These are phyloP conservation scores for Podila clonocystis DNA, from an alignment of 192 early-diverging fungal genomes.

Conservation along the genomic window DNA sequence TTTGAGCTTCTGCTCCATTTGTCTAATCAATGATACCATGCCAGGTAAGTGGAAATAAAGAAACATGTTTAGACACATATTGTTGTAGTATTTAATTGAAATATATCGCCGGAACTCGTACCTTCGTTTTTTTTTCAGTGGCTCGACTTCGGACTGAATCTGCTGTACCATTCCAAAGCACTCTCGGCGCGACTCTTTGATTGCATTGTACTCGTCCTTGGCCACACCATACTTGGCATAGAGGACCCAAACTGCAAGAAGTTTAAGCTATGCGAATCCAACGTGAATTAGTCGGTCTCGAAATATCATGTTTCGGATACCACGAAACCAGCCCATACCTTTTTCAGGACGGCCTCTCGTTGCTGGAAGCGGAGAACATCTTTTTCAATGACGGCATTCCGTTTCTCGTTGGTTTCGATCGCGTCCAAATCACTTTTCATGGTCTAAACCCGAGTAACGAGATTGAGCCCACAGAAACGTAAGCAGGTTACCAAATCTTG, in stretches of 20 bases:
- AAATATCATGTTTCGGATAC: background rate
- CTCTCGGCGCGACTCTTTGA: conserved; percentile 52
- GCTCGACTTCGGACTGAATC: conserved; percentile 50
- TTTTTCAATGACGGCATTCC: conserved; percentile 76
- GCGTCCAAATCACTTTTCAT: conserved; percentile 60
- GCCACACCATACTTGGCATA: conserved; percentile 69
- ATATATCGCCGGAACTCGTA: conserved; percentile 1
- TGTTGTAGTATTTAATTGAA: background rate
- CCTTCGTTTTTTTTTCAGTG: conserved; percentile 46
- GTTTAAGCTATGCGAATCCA: conserved; percentile 52
- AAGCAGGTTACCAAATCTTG: background rate
- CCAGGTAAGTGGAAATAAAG: background rate
- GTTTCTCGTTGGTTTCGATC: conserved; percentile 70
- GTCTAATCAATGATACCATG: conserved; percentile 8
- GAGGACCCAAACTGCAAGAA: conserved; percentile 69
- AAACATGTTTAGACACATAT: background rate
- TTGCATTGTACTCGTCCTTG: conserved; percentile 63
- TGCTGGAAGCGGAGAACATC: conserved; percentile 83
- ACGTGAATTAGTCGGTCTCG: background rate
- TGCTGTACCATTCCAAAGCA: conserved; percentile 52
- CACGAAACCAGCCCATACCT: conserved; percentile 18
- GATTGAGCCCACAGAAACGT: background rate
- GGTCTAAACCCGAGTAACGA: conserved; percentile 39
- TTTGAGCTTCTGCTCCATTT: conserved; percentile 18
- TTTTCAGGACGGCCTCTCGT: conserved; percentile 68